phyloP scores from a whole-genome alignment of 2,329 filamentous ascomycete species.

The Tolypocladium inflatum region DNA sequence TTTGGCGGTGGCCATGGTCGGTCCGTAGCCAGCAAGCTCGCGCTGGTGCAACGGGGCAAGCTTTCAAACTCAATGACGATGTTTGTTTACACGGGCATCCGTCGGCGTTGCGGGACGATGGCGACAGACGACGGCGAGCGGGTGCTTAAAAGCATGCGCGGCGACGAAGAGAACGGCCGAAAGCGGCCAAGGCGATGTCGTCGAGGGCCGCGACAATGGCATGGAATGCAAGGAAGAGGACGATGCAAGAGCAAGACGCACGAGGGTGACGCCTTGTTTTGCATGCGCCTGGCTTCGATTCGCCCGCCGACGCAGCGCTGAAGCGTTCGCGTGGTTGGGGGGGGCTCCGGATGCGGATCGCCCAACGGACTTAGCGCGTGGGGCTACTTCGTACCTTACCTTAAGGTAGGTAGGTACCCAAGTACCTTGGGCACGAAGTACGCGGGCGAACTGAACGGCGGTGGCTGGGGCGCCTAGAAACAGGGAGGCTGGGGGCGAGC shows the following conservation, averaged over 20 bases:
- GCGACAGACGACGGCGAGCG: background rate
- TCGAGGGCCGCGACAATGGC: background rate
- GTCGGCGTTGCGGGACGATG: background rate
- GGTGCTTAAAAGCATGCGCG: background rate
- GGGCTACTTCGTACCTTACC: no score
- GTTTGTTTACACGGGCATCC: background rate
- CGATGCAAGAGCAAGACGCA: background rate
- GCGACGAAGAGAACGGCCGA: background rate
- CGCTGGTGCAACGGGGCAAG: background rate
- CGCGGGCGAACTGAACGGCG: constrained; percentile 1
- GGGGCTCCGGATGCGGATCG: background rate
- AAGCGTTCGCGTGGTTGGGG: background rate
- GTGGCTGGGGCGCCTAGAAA: constrained; percentile 18
- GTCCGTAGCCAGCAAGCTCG: background rate
- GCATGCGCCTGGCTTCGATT: constrained; percentile 1
- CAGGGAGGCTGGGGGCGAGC: constrained; percentile 19
- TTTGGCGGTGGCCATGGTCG: constrained; percentile 38
- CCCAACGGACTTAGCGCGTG: background rate
- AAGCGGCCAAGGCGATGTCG: background rate
- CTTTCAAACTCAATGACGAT: background rate
- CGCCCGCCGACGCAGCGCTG: background rate
- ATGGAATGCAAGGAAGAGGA: background rate
- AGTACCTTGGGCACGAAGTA: no score
- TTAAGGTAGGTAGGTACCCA: no score
- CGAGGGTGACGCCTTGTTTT: constrained; percentile 6